Percentiles rank a stretch among this genome's conserved stretches.
phyloP scores from a whole-genome alignment of 1,284 basidiomycete species.

The Cryptococcus deneoformans region DNA sequence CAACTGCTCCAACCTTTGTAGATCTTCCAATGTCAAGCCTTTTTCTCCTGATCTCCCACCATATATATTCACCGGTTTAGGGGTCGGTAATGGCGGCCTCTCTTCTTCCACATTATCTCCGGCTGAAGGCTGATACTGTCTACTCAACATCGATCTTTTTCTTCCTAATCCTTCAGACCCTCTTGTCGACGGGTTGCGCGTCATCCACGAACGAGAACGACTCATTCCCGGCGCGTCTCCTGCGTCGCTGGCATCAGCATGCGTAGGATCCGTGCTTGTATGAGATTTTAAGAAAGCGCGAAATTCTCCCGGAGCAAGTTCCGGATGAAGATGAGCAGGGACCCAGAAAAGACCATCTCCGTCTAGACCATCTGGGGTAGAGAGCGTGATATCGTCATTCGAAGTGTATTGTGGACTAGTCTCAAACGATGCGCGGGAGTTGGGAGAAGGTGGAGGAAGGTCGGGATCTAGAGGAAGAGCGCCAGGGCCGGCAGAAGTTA shows the following conservation, averaged over 20 bases:
- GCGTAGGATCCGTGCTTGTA: constrained; percentile 58
- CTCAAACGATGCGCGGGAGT: constrained; percentile 10
- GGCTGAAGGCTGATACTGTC: constrained; percentile 74
- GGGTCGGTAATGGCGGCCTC: constrained; percentile 60
- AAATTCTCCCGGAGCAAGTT: constrained; percentile 95
- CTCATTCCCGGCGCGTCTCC: constrained; percentile 27
- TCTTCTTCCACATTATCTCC: constrained; percentile 68
- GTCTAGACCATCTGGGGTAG: constrained; percentile 36
- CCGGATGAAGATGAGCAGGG: constrained; percentile 91
- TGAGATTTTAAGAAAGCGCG: constrained; percentile 93
- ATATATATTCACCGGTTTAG: constrained; percentile 65
- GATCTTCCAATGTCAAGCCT: constrained; percentile 82
- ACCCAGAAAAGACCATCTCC: constrained; percentile 81
- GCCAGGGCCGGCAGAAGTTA: constrained; percentile 66
- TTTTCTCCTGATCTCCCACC: constrained; percentile 53
- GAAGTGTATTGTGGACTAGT: constrained; percentile 27
- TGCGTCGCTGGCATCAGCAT: constrained; percentile 48
- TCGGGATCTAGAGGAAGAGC: constrained; percentile 81
- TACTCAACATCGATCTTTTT: constrained; percentile 85
- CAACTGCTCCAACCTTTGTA: constrained; percentile 87
- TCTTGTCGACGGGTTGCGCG: constrained; percentile 38
- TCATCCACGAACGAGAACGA: constrained; percentile 39
- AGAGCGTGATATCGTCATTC: constrained; percentile 44
- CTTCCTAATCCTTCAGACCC: constrained; percentile 60
- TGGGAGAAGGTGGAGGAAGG: constrained; percentile 58